Evolutionary conservation across 768 basidiomycete species (phyloP).

Genomic region (Psilocybe tampanensis): DNA sequence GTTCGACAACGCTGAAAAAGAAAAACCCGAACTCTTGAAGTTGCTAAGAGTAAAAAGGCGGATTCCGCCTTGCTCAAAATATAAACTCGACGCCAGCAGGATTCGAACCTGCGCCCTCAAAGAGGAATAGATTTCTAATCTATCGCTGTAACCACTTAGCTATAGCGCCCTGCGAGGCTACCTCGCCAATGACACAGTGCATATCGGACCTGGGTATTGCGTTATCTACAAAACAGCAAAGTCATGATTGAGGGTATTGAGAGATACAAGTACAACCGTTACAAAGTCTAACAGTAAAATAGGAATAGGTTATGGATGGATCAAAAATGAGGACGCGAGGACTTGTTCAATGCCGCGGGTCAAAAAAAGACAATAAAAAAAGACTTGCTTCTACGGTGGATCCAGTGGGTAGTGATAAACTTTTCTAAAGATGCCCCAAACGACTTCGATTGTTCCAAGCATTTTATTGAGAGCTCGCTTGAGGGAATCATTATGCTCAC

Average conservation of each 20-base stretch:
- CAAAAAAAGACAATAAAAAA: neutral
- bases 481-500: conserved; percentile 21
- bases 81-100: conserved; percentile 58
- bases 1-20: too few relatives aligned
- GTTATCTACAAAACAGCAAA: too few relatives aligned
- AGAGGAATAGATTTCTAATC: conserved; percentile 73
- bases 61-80: too few relatives aligned
- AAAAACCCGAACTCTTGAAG: too few relatives aligned
- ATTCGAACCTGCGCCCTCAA: conserved; percentile 72
- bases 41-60: too few relatives aligned
- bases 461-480: conserved; percentile 35
- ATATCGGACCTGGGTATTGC: too few relatives aligned
- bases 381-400: conserved; percentile 38
- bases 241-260: too few relatives aligned
- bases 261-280: too few relatives aligned
- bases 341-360: neutral
- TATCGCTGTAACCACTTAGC: conserved; percentile 80
- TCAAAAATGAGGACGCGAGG: neutral
- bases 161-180: conserved; percentile 39
- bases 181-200: too few relatives aligned
- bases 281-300: neutral
- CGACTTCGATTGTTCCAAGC: conserved; percentile 37
- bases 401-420: conserved; percentile 60
- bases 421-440: conserved; percentile 52
- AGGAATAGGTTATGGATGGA: neutral